A percentile compares a stretch with the other conserved stretches of the same genome.
Conservation (phyloP, 257 asterid genomes). For the Solanum verrucosum region DNA sequence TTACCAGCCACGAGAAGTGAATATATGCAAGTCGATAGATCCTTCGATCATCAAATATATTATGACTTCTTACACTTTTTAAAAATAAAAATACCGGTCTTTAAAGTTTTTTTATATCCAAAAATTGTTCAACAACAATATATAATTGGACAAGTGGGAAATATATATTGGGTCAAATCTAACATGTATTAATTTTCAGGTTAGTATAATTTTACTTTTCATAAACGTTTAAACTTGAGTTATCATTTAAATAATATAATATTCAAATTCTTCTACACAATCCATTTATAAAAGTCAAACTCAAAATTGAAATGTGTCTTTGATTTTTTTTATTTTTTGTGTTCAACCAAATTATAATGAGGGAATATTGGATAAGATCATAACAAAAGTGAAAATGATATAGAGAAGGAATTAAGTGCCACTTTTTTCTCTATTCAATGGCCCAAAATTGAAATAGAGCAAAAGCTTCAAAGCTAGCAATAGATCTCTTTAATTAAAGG, state of each 20-base stretch:
- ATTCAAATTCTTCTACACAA: background rate
- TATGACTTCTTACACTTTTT: background rate
- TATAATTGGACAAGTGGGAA: background rate
- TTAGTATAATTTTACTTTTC: background rate
- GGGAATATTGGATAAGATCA: background rate
- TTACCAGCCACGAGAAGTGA: too few relatives aligned
- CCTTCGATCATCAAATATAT: background rate
- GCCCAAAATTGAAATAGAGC: background rate
- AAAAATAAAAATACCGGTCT: too few relatives aligned
- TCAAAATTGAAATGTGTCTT: background rate
- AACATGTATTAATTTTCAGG: background rate
- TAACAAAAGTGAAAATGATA: background rate
- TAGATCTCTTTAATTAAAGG: background rate
- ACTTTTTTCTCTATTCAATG: background rate
- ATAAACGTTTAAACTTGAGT: background rate
- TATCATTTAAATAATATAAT: background rate
- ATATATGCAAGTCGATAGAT: background rate
- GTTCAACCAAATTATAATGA: constrained; percentile 1
- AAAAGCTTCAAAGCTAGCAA: background rate
- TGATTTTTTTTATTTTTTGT: background rate
- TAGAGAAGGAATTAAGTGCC: background rate
- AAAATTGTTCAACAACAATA: background rate
- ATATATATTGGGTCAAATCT: background rate
- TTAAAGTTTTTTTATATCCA: too few relatives aligned
- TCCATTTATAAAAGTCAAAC: background rate